Evolutionary conservation across 1,284 basidiomycete species (phyloP), one percentile per base, ranked within the genome.

Genomic region (Malassezia furfur): DNA sequence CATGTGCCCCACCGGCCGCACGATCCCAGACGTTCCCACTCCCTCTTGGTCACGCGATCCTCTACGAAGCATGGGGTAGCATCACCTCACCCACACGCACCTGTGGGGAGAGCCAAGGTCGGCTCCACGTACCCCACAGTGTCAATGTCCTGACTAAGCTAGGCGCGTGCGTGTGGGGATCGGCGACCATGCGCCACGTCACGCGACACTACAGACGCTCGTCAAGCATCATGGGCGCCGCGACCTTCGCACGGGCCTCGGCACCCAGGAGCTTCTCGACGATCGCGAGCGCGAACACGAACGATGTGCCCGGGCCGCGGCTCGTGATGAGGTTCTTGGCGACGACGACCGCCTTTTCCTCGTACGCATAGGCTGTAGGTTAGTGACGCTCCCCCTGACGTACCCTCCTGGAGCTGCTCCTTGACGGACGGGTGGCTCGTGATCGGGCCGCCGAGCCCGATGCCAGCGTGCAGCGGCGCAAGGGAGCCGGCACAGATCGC

Each of bases 361-460:
- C 80, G 74, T 91, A 91, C 0, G 83, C 80, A 63, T 85, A 91
- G 7, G 78, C 86, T 88, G 43, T 44, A 11, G 6, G 43, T 45
- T 7, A 21, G n/a, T 9, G 3, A 21, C 21, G 14, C 5, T 17
- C 17, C 2, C 5, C 17, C 2, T 2, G 30, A 67, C 78, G 45
- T 55, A 84, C 86, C 77, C 36, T 80, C 76, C 52, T 81, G 80
- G 10, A 91, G 79, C 19, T 83, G 74, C 4, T 75, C 71, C 68
- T 83, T 84, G 47, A 91, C 83, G 46, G 82, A 83, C 0, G 88
- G 88, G 71, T 91, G 88, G 11, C 85, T 87, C 2, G 88, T 91
- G 45, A 91, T 66, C 0, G 80, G 78, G 50, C 72, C 80, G 32
- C 72, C 66, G 0, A 81, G 56, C 0, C 63, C 81, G 12, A 91